Percentiles rank a stretch among this genome's conserved stretches.
These are phyloP conservation scores for Stagonosporopsis cucurbitacearum DNA, from an alignment of 2,329 filamentous ascomycete species.

Conservation along the genomic window DNA sequence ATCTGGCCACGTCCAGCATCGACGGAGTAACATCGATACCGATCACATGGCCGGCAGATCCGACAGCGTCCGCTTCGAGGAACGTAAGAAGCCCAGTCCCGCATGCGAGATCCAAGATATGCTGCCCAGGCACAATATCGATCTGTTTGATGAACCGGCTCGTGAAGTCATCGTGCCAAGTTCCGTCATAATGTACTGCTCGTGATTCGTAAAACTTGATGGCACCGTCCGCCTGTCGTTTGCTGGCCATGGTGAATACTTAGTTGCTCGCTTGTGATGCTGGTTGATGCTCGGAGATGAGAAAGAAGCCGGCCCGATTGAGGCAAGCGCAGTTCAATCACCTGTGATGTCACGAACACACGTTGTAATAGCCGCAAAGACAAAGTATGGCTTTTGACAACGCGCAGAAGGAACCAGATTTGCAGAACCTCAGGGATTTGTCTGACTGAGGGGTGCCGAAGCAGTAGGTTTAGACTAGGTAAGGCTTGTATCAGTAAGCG, in stretches of 20 bases:
- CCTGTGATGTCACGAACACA: not conserved
- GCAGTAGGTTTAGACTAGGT: constrained; percentile 1
- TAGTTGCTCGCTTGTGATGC: not conserved
- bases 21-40: constrained; percentile 52
- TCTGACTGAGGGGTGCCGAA: constrained; percentile 10
- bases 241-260: constrained; percentile 3
- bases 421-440: not conserved
- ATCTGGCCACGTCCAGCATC: constrained; percentile 50
- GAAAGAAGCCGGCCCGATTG: constrained; percentile 1
- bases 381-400: not conserved
- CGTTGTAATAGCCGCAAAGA: not conserved
- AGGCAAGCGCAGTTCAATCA: not conserved
- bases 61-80: constrained; percentile 49
- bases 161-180: constrained; percentile 52
- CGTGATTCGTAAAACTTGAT: constrained; percentile 47
- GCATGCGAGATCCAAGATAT: constrained; percentile 55
- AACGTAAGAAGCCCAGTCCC: constrained; percentile 55
- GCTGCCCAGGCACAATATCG: constrained; percentile 44
- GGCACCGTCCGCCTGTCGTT: constrained; percentile 37
- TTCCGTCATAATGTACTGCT: constrained; percentile 48
- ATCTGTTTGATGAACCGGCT: constrained; percentile 46
- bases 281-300: not conserved
- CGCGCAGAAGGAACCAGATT: not conserved
- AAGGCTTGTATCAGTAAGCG: constrained; percentile 14
- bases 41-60: constrained; percentile 45